Evolutionary conservation across 1,139 yeast species (phyloP).

Genomic region (Kodamaea derodonti): DNA sequence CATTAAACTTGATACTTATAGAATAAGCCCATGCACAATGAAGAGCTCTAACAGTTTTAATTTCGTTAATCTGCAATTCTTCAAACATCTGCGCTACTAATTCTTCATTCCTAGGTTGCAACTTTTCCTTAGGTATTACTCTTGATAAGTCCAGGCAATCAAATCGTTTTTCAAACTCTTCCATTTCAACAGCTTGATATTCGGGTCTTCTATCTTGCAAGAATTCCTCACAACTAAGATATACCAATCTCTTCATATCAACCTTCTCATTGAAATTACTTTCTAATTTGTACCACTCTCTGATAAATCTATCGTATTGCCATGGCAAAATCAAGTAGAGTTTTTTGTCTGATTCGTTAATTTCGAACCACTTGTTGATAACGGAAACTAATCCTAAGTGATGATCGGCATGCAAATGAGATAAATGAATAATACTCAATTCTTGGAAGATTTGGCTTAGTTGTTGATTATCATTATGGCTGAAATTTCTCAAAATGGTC

Average conservation of each 20-base stretch:
- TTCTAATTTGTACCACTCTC: constrained; percentile 69
- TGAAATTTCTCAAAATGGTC: constrained; percentile 60
- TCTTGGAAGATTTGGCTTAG: constrained; percentile 44
- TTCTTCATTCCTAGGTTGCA: constrained; percentile 15
- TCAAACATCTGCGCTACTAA: constrained; percentile 20
- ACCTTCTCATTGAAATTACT: constrained; percentile 21
- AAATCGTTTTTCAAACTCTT: constrained; percentile 30
- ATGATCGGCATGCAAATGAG: constrained; percentile 97
- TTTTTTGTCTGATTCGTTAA: constrained; percentile 25
- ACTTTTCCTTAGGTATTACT: constrained; percentile 17
- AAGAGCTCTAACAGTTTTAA: constrained; percentile 68
- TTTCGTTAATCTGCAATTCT: constrained; percentile 25
- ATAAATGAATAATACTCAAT: constrained; percentile 61
- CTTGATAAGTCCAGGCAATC: constrained; percentile 18
- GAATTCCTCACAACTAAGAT: constrained; percentile 69
- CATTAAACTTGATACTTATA: constrained; percentile 50
- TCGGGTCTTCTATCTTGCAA: constrained; percentile 25
- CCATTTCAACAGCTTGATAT: constrained; percentile 24
- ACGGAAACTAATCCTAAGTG: constrained; percentile 80
- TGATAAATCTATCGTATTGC: constrained; percentile 63
- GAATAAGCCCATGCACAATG: constrained; percentile 89
- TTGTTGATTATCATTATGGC: constrained; percentile 36
- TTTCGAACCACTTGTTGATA: constrained; percentile 62
- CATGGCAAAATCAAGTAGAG: constrained; percentile 70
- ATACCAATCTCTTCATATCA: constrained; percentile 43